These are phyloP conservation scores for Pseudevernia furfuracea DNA, from an alignment of 495 filamentous ascomycete species.

Conservation along the genomic window DNA sequence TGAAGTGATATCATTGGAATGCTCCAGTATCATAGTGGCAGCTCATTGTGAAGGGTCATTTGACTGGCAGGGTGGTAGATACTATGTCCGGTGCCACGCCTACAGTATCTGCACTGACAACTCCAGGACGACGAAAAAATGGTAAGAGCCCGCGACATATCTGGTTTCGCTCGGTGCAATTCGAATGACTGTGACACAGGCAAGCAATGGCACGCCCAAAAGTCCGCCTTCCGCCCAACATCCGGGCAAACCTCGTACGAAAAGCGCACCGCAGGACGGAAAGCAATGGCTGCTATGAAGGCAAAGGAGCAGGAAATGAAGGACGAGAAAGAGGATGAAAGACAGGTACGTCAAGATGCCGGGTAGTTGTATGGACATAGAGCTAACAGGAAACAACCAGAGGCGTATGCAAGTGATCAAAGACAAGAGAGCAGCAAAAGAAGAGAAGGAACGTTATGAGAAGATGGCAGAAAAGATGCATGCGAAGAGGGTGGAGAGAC, in stretches of 20 bases:
- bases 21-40: background rate
- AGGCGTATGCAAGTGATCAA: constrained; percentile 68
- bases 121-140: constrained; percentile 57
- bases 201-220: constrained; percentile 84
- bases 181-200: constrained; percentile 44
- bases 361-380: background rate
- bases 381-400: constrained; percentile 37
- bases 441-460: constrained; percentile 87
- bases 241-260: constrained; percentile 70
- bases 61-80: background rate
- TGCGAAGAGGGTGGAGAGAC: constrained; percentile 79
- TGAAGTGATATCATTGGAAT: background rate
- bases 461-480: constrained; percentile 98
- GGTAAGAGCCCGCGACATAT: constrained; percentile 33
- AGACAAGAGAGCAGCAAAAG: constrained; percentile 75
- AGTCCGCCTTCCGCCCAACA: constrained; percentile 79
- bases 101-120: constrained; percentile 16
- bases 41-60: background rate
- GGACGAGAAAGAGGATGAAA: constrained; percentile 82
- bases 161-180: background rate
- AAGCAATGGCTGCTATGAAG: constrained; percentile 64
- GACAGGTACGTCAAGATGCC: constrained; percentile 52
- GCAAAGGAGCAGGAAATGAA: constrained; percentile 91
- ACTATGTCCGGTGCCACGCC: background rate
- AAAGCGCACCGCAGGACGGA: constrained; percentile 58